Evolutionary conservation across 2,329 filamentous ascomycete species (phyloP), one percentile per base, ranked within the genome.

Genomic region (Phaeoacremonium minimum): DNA sequence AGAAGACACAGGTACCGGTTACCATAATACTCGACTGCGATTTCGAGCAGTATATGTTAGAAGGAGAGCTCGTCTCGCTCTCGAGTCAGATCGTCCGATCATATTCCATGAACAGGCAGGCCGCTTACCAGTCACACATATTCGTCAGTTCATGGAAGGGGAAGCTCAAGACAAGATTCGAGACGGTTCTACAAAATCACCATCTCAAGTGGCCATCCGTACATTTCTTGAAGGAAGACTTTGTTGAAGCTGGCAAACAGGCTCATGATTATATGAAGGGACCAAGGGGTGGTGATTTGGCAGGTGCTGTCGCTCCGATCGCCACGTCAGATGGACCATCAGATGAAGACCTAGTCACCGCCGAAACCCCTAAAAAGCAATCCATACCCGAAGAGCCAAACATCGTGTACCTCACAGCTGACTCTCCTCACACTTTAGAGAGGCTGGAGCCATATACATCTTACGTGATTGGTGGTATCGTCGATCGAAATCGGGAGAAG

Each of bases 401-500:
- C 2, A 71, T 96, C 6, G 77, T 98, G 39, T 98, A 98, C 56
- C 77, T 98, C 5, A 87, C 87, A 7, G 89, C 89, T 13, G 93
- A 98, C 60, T 94, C 88, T n/a, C 81, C 85, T 1, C 74, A 95
- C 47, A 91, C 85, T 0, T 73, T 98, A 18, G 82, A 84, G 6
- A 77, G 85, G 30, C 75, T 98, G 30, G 88, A 90, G 57, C 87
- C 90, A 1, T 84, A 93, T 62, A 89, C 84, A 42, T 91, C 81
- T 40, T 98, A 98, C 60, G 84, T 98, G 44, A 85, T 98, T 38
- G 93, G 93, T 22, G 93, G 91, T 0, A 71, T 98, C 22, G 93
- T 98, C 17, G 93, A 98, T 66, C 90, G 90, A 64, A 98, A 98
- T 61, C 78, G 93, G 30, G 84, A 98, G 62, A 98, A 98, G 67